phyloP scores from a whole-genome alignment of 2,329 filamentous ascomycete genomes.

The Dothidotthia symphoricarpi region DNA sequence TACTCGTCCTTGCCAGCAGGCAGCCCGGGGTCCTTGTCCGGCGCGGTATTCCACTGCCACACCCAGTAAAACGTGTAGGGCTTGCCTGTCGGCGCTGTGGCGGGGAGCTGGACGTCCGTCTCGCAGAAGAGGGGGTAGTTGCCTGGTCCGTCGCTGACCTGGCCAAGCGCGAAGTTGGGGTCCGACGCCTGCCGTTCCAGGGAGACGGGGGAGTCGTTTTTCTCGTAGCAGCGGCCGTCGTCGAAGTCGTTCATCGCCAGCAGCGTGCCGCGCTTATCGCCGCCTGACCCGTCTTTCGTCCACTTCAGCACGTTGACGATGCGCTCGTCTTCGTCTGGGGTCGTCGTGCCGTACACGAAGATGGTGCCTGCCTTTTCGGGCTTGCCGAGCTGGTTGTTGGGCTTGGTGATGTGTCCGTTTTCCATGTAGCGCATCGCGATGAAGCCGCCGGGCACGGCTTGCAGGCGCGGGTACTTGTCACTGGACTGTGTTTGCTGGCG shows the following conservation, averaged over 20 bases:
- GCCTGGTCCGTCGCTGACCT: constrained; percentile 34
- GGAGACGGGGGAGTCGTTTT: constrained; percentile 61
- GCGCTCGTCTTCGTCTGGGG: constrained; percentile 55
- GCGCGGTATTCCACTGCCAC: constrained; percentile 72
- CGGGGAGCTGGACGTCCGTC: constrained; percentile 72
- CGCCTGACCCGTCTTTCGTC: constrained; percentile 77
- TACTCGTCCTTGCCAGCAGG: constrained; percentile 54
- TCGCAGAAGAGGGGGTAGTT: constrained; percentile 71
- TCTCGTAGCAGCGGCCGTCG: constrained; percentile 85
- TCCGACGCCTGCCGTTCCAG: constrained; percentile 57
- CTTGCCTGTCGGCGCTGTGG: constrained; percentile 59
- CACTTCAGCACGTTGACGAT: constrained; percentile 70
- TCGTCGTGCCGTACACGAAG: constrained; percentile 51
- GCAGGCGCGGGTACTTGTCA: constrained; percentile 61
- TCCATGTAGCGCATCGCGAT: constrained; percentile 53
- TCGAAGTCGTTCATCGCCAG: constrained; percentile 80
- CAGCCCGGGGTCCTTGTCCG: constrained; percentile 38
- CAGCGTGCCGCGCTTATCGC: constrained; percentile 73
- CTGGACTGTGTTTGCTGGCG: constrained; percentile 53
- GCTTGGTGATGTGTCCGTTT: constrained; percentile 51
- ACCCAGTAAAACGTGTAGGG: constrained; percentile 89
- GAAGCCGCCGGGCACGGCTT: constrained; percentile 50
- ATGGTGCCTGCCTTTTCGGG: constrained; percentile 47
- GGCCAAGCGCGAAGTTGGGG: constrained; percentile 55
- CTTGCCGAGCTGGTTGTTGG: constrained; percentile 43